These are phyloP conservation scores for Glaciozyma martinii DNA, from an alignment of 768 basidiomycete genomes.

Conservation along the genomic window DNA sequence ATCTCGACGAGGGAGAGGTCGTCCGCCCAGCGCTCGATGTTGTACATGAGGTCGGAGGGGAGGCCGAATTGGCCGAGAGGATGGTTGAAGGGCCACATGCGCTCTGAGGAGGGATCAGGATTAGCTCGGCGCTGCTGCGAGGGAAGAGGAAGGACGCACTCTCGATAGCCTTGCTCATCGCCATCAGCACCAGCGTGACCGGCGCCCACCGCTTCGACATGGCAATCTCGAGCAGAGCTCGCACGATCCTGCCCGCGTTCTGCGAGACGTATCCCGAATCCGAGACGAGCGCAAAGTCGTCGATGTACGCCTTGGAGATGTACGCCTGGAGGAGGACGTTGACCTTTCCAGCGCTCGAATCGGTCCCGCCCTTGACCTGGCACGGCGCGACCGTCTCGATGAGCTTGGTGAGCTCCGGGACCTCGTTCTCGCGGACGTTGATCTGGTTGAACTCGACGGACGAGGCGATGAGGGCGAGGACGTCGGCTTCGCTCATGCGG, in stretches of 20 bases:
- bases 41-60: slow-evolving; percentile 66
- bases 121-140: slow-evolving; percentile 47
- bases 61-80: slow-evolving; percentile 72
- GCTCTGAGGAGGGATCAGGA: slow-evolving; percentile 50
- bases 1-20: slow-evolving; percentile 69
- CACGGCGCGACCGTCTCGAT: slow-evolving; percentile 61
- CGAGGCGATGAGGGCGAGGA: slow-evolving; percentile 71
- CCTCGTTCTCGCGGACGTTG: slow-evolving; percentile 81
- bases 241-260: slow-evolving; percentile 85
- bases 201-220: slow-evolving; percentile 87
- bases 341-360: slow-evolving; percentile 70
- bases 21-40: slow-evolving; percentile 68
- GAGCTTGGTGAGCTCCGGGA: slow-evolving; percentile 66
- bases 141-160: slow-evolving; percentile 14
- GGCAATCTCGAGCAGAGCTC: slow-evolving; percentile 90
- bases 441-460: slow-evolving; percentile 98
- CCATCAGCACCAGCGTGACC: slow-evolving; percentile 67
- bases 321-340: slow-evolving; percentile 88
- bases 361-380: slow-evolving; percentile 63
- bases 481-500: slow-evolving; percentile 86
- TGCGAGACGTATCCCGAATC: slow-evolving; percentile 90
- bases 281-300: slow-evolving; percentile 93
- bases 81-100: slow-evolving; percentile 90
- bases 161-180: slow-evolving; percentile 61
- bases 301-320: slow-evolving; percentile 68